Base-by-base conservation (phyloP, 805 yeast species). In the Candida odintsovae region DNA sequence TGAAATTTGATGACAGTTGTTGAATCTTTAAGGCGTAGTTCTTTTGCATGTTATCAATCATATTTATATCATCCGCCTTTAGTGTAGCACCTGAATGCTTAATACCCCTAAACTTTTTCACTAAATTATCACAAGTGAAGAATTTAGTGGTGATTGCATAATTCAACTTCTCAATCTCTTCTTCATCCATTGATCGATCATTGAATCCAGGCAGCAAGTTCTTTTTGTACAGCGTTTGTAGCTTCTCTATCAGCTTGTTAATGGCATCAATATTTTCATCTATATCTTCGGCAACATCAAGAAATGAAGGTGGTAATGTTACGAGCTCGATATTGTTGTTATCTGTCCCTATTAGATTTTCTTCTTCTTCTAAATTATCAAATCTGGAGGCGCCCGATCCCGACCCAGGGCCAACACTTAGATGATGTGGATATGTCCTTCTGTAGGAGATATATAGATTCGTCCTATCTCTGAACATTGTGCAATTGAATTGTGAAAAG, bases 401-500 rank as follows among this genome's bases (percentile, higher is more conserved):
- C 54, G 44, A 65, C 55, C n/a, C 58, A 50, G 29, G 60, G 63
- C 40, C 21, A 11, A 31, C 22, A 22, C 33, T 41, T 49, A 72
- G 38, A 50, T 75, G 78, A 54, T 90, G 90, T 0, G 96, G 95
- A 47, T 83, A 84, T 11, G 98, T 90, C 49, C 94, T 80, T 52
- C 99, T 79, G 62, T 86, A 92, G 40, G 97, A 89, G 20, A 90
- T 70, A 65, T 75, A 92, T 53, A 92, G 74, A 61, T 90, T 92
- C n/a, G 99, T 94, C 63, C 97, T 75, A 67, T 94, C 98, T 63
- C 98, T 76, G 60, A 86, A 87, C 97, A 92, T 89, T 45, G 28
- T 41, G 29, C 31, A 28, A 28, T 28, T 28, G 31, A 28, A 12
- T 28, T 15, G 4, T 12, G n/a, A 28, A 28, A 8, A 22, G 8